phyloP scores from a whole-genome alignment of 306 rosid species.

The Myrica gale region DNA sequence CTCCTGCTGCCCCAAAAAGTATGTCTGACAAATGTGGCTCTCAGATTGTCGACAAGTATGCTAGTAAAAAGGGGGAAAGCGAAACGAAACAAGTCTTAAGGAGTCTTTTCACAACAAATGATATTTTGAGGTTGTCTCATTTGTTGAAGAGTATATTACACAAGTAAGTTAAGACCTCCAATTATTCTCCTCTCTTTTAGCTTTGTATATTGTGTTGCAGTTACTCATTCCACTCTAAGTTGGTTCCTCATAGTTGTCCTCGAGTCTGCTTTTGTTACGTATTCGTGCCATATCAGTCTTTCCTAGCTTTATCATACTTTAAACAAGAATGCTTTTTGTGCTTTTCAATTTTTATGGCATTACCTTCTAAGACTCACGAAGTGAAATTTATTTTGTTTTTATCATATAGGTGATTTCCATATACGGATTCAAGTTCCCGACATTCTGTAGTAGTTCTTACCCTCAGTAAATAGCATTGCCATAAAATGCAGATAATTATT shows the following conservation, averaged over 20 bases:
- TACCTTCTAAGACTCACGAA: neutral
- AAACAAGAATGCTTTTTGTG: neutral
- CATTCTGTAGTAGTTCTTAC: neutral
- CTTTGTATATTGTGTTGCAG: neutral
- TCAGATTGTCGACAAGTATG: slow-evolving; percentile 42
- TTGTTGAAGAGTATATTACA: slow-evolving; percentile 51
- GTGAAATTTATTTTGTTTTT: too few relatives aligned
- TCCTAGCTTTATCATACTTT: neutral
- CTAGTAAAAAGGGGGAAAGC: slow-evolving; percentile 41
- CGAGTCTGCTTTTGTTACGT: neutral
- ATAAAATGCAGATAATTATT: neutral
- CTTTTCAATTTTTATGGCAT: neutral
- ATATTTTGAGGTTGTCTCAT: slow-evolving; percentile 49
- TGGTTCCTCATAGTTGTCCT: neutral
- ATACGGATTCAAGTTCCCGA: neutral
- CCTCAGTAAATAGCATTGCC: neutral
- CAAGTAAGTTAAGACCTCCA: slow-evolving; percentile 50
- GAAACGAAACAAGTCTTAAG: slow-evolving; percentile 37
- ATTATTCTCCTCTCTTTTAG: slow-evolving; percentile 3
- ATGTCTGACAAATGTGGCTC: slow-evolving; percentile 40
- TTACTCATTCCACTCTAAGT: neutral
- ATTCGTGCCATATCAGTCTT: neutral
- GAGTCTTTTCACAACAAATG: slow-evolving; percentile 42
- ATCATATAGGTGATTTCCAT: neutral
- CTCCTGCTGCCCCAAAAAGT: slow-evolving; percentile 27